Percentiles rank a stretch among this genome's conserved stretches.
phyloP scores from a whole-genome alignment of 2,329 filamentous ascomycete species.

The Huntiella bhutanensis region DNA sequence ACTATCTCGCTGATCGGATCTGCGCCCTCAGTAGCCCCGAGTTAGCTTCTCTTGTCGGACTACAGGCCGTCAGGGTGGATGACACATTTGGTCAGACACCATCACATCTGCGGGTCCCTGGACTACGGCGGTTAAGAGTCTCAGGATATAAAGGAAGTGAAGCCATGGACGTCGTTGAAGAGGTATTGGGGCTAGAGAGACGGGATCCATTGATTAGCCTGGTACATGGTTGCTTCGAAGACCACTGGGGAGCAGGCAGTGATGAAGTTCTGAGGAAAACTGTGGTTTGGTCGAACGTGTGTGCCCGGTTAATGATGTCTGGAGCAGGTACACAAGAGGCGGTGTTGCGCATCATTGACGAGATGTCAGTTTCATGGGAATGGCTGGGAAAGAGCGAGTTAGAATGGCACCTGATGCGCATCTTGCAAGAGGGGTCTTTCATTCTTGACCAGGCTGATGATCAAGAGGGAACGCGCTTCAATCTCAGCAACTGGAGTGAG shows the following conservation, averaged over 20 bases:
- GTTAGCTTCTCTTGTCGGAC: constrained; percentile 49
- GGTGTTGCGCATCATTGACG: constrained; percentile 65
- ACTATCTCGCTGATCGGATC: constrained; percentile 72
- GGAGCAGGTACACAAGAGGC: constrained; percentile 64
- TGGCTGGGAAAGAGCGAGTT: constrained; percentile 82
- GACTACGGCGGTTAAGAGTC: no score
- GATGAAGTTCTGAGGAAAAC: constrained; percentile 62
- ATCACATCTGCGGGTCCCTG: constrained; percentile 24
- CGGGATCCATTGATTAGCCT: constrained; percentile 72
- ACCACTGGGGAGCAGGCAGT: constrained; percentile 64
- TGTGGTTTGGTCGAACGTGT: constrained; percentile 74
- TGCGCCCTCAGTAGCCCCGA: constrained; percentile 57
- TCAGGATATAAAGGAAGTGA: constrained; percentile 8
- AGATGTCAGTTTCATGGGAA: constrained; percentile 69
- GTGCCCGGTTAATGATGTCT: constrained; percentile 62
- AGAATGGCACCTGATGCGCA: constrained; percentile 88
- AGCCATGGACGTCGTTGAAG: constrained; percentile 43
- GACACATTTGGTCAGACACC: constrained; percentile 47
- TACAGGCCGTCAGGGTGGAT: no score
- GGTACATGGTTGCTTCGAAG: constrained; percentile 76
- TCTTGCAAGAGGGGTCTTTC: constrained; percentile 82
- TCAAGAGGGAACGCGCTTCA: constrained; percentile 50
- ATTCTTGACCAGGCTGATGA: constrained; percentile 72
- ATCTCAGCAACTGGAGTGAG: constrained; percentile 52
- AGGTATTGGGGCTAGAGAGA: constrained; percentile 72